Conservation (phyloP, 2,329 filamentous ascomycete species). For the Aspergillus ibericus region DNA sequence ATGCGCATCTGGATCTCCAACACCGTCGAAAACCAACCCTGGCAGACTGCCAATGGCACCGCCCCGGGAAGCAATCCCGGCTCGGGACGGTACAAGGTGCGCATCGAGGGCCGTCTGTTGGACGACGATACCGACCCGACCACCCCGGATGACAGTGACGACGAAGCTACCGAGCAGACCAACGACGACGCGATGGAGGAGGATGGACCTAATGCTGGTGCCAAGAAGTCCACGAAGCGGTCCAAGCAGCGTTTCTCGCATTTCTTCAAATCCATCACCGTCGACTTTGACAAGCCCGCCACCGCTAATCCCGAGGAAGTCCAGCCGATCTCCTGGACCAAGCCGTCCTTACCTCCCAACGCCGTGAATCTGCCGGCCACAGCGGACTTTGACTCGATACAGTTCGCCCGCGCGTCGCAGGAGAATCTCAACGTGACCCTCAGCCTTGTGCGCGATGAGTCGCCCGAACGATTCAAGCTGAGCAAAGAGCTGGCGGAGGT, state of each 20-base stretch:
- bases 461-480: slow-evolving; percentile 78
- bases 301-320: slow-evolving; percentile 44
- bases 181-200: slow-evolving; percentile 61
- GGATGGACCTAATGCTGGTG: slow-evolving; percentile 48
- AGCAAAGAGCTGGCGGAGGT: slow-evolving; percentile 78
- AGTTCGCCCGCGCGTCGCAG: slow-evolving; percentile 88
- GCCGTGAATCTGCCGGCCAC: slow-evolving; percentile 59
- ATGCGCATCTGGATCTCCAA: slow-evolving; percentile 94
- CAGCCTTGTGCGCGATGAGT: slow-evolving; percentile 80
- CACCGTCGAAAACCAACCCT: slow-evolving; percentile 88
- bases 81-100: slow-evolving; percentile 69
- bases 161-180: slow-evolving; percentile 39
- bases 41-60: slow-evolving; percentile 87
- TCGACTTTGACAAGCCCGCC: slow-evolving; percentile 52
- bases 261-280: slow-evolving; percentile 54
- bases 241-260: slow-evolving; percentile 47
- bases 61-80: slow-evolving; percentile 34
- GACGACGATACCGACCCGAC: slow-evolving; percentile 63
- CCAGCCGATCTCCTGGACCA: slow-evolving; percentile 76
- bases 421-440: slow-evolving; percentile 90
- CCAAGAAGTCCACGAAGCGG: slow-evolving; percentile 30
- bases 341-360: slow-evolving; percentile 61
- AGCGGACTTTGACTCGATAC: slow-evolving; percentile 83
- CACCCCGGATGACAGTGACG: slow-evolving; percentile 51
- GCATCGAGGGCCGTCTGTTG: slow-evolving; percentile 83